Evolutionary conservation across 2,329 filamentous ascomycete species (phyloP).

Genomic region (Exophiala xenobiotica): DNA sequence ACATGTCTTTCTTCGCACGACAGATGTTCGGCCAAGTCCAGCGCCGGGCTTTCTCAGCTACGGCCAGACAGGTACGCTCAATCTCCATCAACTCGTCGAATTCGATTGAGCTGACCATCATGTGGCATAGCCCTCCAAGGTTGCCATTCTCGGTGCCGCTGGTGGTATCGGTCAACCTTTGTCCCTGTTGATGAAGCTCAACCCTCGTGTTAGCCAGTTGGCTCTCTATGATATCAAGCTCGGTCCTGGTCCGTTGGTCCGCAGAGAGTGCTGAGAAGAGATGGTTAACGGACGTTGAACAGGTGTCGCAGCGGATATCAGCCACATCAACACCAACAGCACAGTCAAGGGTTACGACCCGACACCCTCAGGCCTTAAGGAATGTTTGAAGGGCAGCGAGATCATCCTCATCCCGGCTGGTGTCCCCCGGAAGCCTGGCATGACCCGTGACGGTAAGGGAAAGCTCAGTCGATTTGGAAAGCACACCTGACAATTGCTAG

Average conservation of each 20-base stretch:
- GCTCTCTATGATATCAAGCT: slow-evolving; percentile 97
- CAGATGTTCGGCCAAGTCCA: slow-evolving; percentile 56
- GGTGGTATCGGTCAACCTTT: slow-evolving; percentile 98
- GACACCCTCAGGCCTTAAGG: slow-evolving; percentile 70
- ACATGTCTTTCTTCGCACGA: slow-evolving; percentile 30
- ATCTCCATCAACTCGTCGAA: slow-evolving; percentile 12
- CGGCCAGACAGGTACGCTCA: slow-evolving; percentile 68
- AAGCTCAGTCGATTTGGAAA: slow-evolving; percentile 5
- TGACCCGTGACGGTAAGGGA: slow-evolving; percentile 85
- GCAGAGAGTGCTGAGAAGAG: slow-evolving; percentile 6
- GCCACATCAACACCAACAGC: slow-evolving; percentile 99
- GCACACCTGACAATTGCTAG: slow-evolving; percentile 44
- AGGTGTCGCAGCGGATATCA: slow-evolving; percentile 98
- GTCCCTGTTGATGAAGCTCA: slow-evolving; percentile 97
- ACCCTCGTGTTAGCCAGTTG: slow-evolving; percentile 89
- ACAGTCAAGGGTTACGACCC: slow-evolving; percentile 86
- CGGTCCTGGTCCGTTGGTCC: slow-evolving; percentile 70
- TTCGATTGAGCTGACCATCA: slow-evolving; percentile 8
- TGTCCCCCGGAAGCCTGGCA: slow-evolving; percentile 98
- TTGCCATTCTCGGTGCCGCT: slow-evolving; percentile 91
- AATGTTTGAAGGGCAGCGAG: slow-evolving; percentile 81
- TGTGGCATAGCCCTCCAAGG: slow-evolving; percentile 83
- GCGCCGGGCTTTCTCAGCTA: slow-evolving; percentile 77
- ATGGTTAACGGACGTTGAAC: slow-evolving; percentile 19
- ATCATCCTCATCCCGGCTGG: slow-evolving; percentile 97